Base-by-base conservation (phyloP, 306 rosid genomes). In the Leucaena leucocephala region DNA sequence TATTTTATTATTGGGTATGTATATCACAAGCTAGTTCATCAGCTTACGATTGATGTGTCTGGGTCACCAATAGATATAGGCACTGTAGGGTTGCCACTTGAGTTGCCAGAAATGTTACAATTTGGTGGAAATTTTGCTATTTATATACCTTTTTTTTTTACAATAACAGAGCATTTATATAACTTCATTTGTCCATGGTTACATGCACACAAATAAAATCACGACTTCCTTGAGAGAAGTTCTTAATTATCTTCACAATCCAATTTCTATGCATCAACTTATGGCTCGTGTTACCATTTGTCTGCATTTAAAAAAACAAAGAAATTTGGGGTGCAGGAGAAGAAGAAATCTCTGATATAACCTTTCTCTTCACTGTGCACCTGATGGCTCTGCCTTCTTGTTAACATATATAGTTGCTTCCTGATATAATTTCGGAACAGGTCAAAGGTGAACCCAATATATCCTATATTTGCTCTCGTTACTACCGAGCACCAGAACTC, bases 401-500 rank as follows among this genome's bases (percentile, higher is more conserved):
- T 59, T 59, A 8, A 22, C 16, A 33, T 11, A 33, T 22, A 58
- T 58, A 22, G 36, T 59, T 27, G 38, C 38, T 39, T 79, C 36
- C 52, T 68, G 36, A 19, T 9, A 19, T 40, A 68, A 42, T 40
- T 68, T 63, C 49, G 45, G 75, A 63, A 62, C 75, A 91, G 96
- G 89, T 91, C 22, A 91, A 87, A 83, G 93, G 90, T 17, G 96
- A 91, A 73, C 96, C 96, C 50, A 91, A 91, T 55, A 91, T 89
- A 82, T 88, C 96, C 19, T 91, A 91, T 70, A 91, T 91, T 61
- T 91, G 96, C 54, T 91, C 93, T 69, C 88, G 93, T 34, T 89
- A 91, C 82, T 91, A 91, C 76, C 84, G 93, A 82, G 96, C 93
- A 15, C 96, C 93, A 36, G 96, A 91, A 72, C 91, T 91, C 35